These are phyloP conservation scores for Caryopteris hybrid DNA, from an alignment of 305 asterid genomes.

Conservation along the genomic window DNA sequence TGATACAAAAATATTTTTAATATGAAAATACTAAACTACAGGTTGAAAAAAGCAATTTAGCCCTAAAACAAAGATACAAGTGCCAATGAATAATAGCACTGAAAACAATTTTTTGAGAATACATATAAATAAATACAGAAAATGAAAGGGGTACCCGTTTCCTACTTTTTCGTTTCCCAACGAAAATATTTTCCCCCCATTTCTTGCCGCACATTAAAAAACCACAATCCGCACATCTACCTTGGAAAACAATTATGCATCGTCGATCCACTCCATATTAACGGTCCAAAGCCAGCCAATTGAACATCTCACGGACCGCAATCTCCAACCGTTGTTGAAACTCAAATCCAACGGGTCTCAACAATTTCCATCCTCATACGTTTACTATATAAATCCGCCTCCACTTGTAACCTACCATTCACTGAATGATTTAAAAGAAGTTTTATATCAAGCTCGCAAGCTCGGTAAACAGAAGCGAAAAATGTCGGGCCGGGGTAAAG, in stretches of 20 bases:
- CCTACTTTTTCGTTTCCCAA: too few relatives aligned
- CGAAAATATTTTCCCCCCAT: not conserved
- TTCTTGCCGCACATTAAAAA: constrained; percentile 12
- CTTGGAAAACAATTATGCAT: too few relatives aligned
- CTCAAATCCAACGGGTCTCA: constrained; percentile 18
- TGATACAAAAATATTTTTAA: too few relatives aligned
- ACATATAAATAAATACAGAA: too few relatives aligned
- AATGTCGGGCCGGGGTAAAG: constrained; percentile 42
- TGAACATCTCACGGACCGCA: not conserved
- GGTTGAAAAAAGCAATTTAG: too few relatives aligned
- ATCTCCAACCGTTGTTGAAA: constrained; percentile 9
- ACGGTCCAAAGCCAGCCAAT: not conserved
- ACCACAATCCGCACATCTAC: constrained; percentile 30
- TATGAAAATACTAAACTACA: too few relatives aligned
- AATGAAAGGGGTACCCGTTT: too few relatives aligned
- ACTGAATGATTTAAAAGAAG: not conserved
- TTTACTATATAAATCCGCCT: constrained; percentile 5
- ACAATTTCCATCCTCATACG: not conserved
- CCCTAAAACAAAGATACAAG: too few relatives aligned
- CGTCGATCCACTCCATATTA: constrained; percentile 17
- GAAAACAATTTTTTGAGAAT: too few relatives aligned
- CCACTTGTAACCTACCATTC: not conserved
- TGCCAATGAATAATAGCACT: too few relatives aligned
- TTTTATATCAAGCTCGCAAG: not conserved
- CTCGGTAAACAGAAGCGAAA: not conserved